These are phyloP conservation scores for Leishmania mexicana DNA, from an alignment of 208 protist genomes.

Conservation along the genomic window DNA sequence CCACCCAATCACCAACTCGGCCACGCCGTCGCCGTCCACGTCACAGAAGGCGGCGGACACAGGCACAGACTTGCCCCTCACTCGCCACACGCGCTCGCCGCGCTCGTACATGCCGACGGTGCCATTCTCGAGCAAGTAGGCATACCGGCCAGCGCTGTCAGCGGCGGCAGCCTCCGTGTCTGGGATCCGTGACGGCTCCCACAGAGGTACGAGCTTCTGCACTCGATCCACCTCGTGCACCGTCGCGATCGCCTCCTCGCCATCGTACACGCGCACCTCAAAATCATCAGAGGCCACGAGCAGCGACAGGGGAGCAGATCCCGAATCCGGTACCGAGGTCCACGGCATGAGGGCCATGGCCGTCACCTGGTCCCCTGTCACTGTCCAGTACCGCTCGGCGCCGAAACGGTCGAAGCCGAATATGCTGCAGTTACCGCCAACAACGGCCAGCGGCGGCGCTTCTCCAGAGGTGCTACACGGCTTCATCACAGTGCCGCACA, in stretches of 20 bases:
- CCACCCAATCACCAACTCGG: conserved; percentile 93
- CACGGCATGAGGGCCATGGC: conserved; percentile 85
- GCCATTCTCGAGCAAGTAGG: conserved; percentile 92
- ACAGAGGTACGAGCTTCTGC: conserved; percentile 51
- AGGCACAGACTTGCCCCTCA: conserved; percentile 83
- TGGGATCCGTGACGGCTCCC: not conserved
- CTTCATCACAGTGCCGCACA: conserved; percentile 64
- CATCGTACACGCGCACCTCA: conserved; percentile 92
- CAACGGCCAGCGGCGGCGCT: conserved; percentile 63
- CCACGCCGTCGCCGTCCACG: conserved; percentile 92
- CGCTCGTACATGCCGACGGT: conserved; percentile 93
- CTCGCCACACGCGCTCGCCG: conserved; percentile 82
- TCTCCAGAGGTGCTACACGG: conserved; percentile 8
- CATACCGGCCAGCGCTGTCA: conserved; percentile 61
- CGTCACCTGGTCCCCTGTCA: conserved; percentile 94
- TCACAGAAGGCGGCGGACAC: conserved; percentile 90
- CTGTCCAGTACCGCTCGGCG: conserved; percentile 93
- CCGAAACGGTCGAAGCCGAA: conserved; percentile 92
- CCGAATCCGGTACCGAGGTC: conserved; percentile 2
- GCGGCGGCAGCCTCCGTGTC: not conserved
- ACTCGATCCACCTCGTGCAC: conserved; percentile 86
- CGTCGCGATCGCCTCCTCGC: conserved; percentile 85
- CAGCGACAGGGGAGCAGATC: conserved; percentile 40
- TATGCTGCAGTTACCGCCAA: conserved; percentile 95
- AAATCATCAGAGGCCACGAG: conserved; percentile 94